Percentiles rank a stretch among this genome's conserved stretches.
Conservation (phyloP, 2,329 filamentous ascomycete species). For the Trichoderma koningiopsis region DNA sequence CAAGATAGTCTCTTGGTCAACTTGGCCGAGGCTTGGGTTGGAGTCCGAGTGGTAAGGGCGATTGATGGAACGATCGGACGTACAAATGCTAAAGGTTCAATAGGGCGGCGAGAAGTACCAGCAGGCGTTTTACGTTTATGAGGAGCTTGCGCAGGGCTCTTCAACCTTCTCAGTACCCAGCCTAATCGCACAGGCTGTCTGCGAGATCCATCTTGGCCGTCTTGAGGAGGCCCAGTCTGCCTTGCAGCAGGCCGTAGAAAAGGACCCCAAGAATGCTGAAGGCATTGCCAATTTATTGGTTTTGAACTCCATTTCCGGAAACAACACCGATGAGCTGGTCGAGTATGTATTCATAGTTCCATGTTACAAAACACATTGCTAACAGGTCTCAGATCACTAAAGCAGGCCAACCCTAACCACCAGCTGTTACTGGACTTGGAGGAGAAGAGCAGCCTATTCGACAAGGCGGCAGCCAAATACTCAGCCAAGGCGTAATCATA, state of each 20-base stretch:
- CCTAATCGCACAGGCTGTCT: conserved; percentile 84
- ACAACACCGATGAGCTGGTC: conserved; percentile 64
- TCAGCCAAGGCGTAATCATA: conserved; percentile 71
- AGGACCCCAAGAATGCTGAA: conserved; percentile 70
- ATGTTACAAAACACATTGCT: conserved; percentile 29
- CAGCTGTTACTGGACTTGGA: conserved; percentile 71
- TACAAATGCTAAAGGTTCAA: conserved; percentile 34
- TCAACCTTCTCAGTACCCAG: conserved; percentile 75
- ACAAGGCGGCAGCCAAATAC: conserved; percentile 84
- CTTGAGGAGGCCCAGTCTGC: conserved; percentile 87
- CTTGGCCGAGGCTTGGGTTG: conserved; percentile 93
- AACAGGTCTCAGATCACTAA: conserved; percentile 51
- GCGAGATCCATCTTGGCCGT: conserved; percentile 87
- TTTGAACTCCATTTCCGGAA: conserved; percentile 74
- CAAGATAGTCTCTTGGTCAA: conserved; percentile 94
- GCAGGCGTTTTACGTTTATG: conserved; percentile 95
- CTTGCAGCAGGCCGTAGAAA: conserved; percentile 75
- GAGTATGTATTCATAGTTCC: conserved; percentile 50
- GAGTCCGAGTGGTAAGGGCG: conserved; percentile 71
- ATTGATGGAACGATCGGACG: background rate
- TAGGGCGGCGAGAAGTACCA: conserved; percentile 96
- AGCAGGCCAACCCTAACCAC: conserved; percentile 66
- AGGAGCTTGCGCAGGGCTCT: conserved; percentile 88
- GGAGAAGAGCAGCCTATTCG: conserved; percentile 86
- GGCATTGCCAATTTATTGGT: conserved; percentile 84